Conservation (phyloP, 805 yeast species). For the Candida hispaniensis region DNA sequence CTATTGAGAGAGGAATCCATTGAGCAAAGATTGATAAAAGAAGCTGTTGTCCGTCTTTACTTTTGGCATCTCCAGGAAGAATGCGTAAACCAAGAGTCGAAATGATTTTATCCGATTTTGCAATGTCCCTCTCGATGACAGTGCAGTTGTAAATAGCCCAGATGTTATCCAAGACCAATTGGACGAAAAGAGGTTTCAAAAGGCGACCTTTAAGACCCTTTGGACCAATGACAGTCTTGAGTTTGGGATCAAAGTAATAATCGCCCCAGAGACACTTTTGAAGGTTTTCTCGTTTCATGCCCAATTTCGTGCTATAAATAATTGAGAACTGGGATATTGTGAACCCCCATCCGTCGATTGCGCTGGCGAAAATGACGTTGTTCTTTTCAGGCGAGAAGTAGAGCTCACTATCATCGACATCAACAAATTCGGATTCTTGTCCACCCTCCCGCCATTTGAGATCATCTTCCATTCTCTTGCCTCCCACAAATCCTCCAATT, state of each 20-base stretch:
- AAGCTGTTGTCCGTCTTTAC: constrained; percentile 61
- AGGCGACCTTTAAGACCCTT: constrained; percentile 37
- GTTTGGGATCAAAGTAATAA: constrained; percentile 76
- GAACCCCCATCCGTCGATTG: constrained; percentile 98
- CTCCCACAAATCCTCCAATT: constrained; percentile 83
- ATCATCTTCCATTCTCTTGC: constrained; percentile 87
- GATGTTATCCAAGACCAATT: constrained; percentile 74
- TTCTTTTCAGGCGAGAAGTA: constrained; percentile 81
- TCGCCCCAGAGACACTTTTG: constrained; percentile 95
- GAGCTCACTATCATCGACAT: constrained; percentile 66
- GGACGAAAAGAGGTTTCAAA: constrained; percentile 75
- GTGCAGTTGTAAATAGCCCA: constrained; percentile 84
- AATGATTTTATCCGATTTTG: constrained; percentile 64
- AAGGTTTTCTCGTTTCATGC: constrained; percentile 67
- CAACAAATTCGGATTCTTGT: constrained; percentile 46
- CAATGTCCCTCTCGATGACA: constrained; percentile 52
- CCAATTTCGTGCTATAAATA: constrained; percentile 73
- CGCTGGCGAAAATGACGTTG: constrained; percentile 83
- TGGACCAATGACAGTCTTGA: constrained; percentile 61
- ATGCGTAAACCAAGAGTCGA: constrained; percentile 57
- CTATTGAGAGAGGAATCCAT: constrained; percentile 88
- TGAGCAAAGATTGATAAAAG: constrained; percentile 67
- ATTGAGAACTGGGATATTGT: constrained; percentile 80
- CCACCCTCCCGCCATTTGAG: constrained; percentile 30
- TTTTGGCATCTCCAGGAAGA: constrained; percentile 61